Conservation (phyloP, 75 land plant genomes). For the Selaginella moellendorffii region DNA sequence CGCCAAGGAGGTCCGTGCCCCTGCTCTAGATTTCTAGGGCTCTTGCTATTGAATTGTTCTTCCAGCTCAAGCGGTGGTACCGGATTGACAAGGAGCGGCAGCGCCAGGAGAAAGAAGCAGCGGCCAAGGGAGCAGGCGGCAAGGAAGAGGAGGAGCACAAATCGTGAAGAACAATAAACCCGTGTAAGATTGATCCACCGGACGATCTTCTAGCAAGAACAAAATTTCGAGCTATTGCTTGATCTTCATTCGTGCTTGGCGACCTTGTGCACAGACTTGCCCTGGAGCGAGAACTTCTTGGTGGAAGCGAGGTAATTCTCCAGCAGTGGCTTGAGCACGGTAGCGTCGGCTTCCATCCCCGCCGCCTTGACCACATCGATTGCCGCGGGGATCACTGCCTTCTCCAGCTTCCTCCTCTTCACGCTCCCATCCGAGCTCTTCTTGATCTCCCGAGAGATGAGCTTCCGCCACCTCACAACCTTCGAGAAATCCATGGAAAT, state of each 20-base stretch:
- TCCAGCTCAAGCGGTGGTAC: slow-evolving; percentile 1
- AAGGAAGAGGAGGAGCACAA: too few species aligned
- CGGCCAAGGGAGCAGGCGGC: neutral
- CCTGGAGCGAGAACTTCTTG: neutral
- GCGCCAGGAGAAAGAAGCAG: slow-evolving; percentile 7
- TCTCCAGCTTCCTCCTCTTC: neutral
- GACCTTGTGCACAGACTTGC: too few species aligned
- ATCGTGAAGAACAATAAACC: too few species aligned
- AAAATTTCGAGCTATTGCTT: too few species aligned
- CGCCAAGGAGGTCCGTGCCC: slow-evolving; percentile 61
- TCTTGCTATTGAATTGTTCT: neutral
- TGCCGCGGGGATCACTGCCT: neutral
- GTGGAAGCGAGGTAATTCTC: neutral
- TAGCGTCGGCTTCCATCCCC: neutral
- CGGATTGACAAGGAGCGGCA: slow-evolving; percentile 8
- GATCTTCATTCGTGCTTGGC: too few species aligned
- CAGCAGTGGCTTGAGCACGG: neutral
- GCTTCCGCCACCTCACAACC: slow-evolving; percentile 18
- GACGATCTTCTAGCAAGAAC: too few species aligned
- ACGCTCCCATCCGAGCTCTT: slow-evolving; percentile 3
- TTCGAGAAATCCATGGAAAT: neutral
- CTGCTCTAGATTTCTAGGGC: neutral
- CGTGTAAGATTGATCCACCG: too few species aligned
- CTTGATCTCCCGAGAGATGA: slow-evolving; percentile 4
- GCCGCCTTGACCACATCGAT: neutral